phyloP scores from a whole-genome alignment of 2,329 filamentous ascomycete species.

The Aspergillus latus region DNA sequence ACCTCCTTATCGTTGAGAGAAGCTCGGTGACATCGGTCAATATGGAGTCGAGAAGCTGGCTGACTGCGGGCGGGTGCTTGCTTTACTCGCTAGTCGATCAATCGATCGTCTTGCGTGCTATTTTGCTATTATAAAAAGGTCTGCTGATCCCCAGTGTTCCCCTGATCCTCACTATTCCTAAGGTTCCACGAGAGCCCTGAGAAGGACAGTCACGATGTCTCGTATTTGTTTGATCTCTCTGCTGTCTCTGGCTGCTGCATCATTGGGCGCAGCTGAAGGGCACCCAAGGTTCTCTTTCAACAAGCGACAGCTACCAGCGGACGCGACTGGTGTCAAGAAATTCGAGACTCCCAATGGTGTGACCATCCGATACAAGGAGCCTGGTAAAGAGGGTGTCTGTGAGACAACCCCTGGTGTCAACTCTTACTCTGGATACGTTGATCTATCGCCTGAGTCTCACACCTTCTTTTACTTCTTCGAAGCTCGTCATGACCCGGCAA shows the following conservation, averaged over 20 bases:
- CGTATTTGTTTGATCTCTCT: conserved; percentile 22
- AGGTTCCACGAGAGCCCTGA: background rate
- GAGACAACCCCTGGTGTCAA: conserved; percentile 58
- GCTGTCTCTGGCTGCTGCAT: conserved; percentile 23
- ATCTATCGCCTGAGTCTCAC: conserved; percentile 53
- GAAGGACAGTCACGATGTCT: conserved; percentile 21
- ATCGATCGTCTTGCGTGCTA: background rate
- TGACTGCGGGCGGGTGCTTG: background rate
- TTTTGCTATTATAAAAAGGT: conserved; percentile 5
- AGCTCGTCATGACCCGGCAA: conserved; percentile 51
- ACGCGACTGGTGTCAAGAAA: conserved; percentile 39
- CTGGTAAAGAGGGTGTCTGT: conserved; percentile 51
- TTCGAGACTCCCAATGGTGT: conserved; percentile 46
- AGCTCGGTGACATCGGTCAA: background rate
- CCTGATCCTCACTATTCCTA: background rate
- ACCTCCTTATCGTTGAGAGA: conserved; percentile 6
- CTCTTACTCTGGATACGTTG: conserved; percentile 57
- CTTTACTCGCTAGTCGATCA: background rate
- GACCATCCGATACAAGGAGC: conserved; percentile 60
- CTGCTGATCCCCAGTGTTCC: conserved; percentile 1
- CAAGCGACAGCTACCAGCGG: conserved; percentile 36
- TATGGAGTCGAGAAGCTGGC: background rate
- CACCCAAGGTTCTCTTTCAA: conserved; percentile 16
- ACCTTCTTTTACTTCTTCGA: conserved; percentile 60
- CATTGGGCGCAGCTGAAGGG: conserved; percentile 8